These are phyloP conservation scores for Pleurotus eryngii DNA, from an alignment of 768 basidiomycete species.

Conservation along the genomic window DNA sequence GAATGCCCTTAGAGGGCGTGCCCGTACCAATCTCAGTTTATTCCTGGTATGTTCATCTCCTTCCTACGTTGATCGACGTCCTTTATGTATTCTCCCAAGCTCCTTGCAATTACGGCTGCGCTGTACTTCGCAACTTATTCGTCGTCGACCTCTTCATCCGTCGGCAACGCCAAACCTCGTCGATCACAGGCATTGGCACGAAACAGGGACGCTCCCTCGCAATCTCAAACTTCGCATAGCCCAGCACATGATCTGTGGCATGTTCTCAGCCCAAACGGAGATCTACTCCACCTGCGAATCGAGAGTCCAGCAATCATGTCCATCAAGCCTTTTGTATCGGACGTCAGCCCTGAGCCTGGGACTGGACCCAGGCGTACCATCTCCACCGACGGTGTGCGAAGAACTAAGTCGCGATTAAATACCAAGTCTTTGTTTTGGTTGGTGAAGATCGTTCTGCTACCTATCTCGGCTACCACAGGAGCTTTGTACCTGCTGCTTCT, in stretches of 20 bases:
- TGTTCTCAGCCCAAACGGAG: conserved; percentile 65
- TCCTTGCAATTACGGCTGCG: conserved; percentile 71
- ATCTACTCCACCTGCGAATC: conserved; percentile 73
- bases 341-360: conserved; percentile 10
- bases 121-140: conserved; percentile 73
- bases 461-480: conserved; percentile 75
- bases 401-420: conserved; percentile 33
- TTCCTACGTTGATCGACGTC: conserved; percentile 4
- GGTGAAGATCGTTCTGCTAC: conserved; percentile 78
- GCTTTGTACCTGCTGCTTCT: conserved; percentile 74
- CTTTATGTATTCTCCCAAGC: conserved; percentile 35
- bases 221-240: conserved; percentile 17
- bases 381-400: not conserved
- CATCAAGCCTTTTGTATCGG: conserved; percentile 42
- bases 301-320: conserved; percentile 79
- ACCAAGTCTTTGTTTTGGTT: conserved; percentile 67
- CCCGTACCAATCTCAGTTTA: conserved; percentile 77
- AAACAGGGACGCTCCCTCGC: conserved; percentile 23
- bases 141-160: conserved; percentile 29
- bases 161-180: conserved; percentile 24
- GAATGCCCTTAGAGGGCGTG: conserved; percentile 58
- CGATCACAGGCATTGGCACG: conserved; percentile 29
- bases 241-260: conserved; percentile 75
- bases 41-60: conserved; percentile 51
- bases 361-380: not conserved